Percentiles rank a stretch among this genome's conserved stretches.
Conservation (phyloP, 2,329 filamentous ascomycete species). For the Calonectria leucothoes region DNA sequence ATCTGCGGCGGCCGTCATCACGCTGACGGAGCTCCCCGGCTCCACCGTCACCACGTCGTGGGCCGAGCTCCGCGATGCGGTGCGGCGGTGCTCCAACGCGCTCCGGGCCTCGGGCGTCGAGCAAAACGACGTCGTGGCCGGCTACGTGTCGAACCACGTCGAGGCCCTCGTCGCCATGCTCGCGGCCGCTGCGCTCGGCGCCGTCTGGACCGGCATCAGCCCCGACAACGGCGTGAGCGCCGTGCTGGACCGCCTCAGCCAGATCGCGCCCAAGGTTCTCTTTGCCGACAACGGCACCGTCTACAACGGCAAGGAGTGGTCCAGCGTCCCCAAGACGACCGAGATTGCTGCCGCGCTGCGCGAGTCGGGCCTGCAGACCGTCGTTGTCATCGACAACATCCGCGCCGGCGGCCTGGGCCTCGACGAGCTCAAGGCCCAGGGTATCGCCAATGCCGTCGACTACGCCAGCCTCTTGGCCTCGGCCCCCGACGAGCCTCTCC, state of each 20-base stretch:
- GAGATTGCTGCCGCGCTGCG: constrained; percentile 77
- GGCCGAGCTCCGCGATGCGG: constrained; percentile 82
- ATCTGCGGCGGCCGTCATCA: constrained; percentile 77
- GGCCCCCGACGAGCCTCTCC: constrained; percentile 58
- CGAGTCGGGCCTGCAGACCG: constrained; percentile 70
- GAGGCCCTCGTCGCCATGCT: constrained; percentile 91
- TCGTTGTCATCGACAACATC: constrained; percentile 81
- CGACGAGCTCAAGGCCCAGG: constrained; percentile 52
- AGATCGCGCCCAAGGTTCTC: constrained; percentile 85
- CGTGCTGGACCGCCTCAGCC: constrained; percentile 85
- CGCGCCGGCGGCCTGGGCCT: constrained; percentile 54
- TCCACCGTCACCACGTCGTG: constrained; percentile 73
- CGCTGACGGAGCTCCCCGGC: constrained; percentile 78
- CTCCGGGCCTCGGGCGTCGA: constrained; percentile 74
- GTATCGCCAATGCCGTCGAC: constrained; percentile 55
- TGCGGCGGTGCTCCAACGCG: constrained; percentile 78
- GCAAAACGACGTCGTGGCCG: constrained; percentile 68
- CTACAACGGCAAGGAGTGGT: constrained; percentile 92
- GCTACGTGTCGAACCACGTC: constrained; percentile 89
- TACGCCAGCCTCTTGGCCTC: constrained; percentile 59
- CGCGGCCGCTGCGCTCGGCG: constrained; percentile 83
- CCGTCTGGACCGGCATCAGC: constrained; percentile 92
- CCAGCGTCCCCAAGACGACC: constrained; percentile 81
- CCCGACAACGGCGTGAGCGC: constrained; percentile 93
- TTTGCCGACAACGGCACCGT: constrained; percentile 90